A percentile compares a stretch with the other conserved stretches of the same genome.
phyloP scores from a whole-genome alignment of 2,329 filamentous ascomycete species.

The Sporothrix brasiliensis region DNA sequence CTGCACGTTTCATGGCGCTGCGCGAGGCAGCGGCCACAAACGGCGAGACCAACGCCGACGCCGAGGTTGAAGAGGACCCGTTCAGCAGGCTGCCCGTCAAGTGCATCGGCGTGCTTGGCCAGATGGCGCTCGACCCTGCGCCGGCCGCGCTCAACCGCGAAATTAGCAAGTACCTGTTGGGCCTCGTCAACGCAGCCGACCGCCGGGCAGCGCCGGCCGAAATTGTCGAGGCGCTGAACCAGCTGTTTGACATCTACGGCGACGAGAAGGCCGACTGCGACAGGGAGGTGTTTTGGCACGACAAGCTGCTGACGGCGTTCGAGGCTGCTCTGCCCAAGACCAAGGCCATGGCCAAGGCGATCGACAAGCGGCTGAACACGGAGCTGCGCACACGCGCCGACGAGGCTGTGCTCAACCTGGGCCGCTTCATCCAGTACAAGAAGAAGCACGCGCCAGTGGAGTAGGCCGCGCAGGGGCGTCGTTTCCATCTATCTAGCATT shows the following conservation, averaged over 20 bases:
- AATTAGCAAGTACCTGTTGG: constrained; percentile 65
- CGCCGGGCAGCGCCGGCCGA: constrained; percentile 56
- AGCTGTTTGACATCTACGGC: constrained; percentile 68
- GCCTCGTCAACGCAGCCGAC: constrained; percentile 53
- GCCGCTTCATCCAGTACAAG: constrained; percentile 67
- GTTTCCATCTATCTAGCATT: constrained; percentile 3
- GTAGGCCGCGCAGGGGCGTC: background rate
- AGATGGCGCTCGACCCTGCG: constrained; percentile 60
- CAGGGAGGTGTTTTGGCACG: constrained; percentile 65
- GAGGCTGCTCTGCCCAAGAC: constrained; percentile 58
- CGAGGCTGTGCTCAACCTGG: constrained; percentile 63
- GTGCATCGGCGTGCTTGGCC: constrained; percentile 67
- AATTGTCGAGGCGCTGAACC: constrained; percentile 65
- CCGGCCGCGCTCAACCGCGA: constrained; percentile 61
- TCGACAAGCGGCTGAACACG: constrained; percentile 61
- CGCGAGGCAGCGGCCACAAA: constrained; percentile 47
- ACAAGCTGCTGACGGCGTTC: constrained; percentile 61
- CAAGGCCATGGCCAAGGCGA: constrained; percentile 59
- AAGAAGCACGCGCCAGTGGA: constrained; percentile 51
- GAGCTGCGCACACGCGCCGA: constrained; percentile 64
- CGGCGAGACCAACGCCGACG: constrained; percentile 42
- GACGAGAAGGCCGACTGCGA: constrained; percentile 63
- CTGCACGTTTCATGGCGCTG: constrained; percentile 65
- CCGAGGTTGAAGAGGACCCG: constrained; percentile 47
- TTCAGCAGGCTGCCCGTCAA: constrained; percentile 67